These are phyloP conservation scores for Kwoniella shivajii DNA, from an alignment of 1,284 basidiomycete genomes.

Conservation along the genomic window DNA sequence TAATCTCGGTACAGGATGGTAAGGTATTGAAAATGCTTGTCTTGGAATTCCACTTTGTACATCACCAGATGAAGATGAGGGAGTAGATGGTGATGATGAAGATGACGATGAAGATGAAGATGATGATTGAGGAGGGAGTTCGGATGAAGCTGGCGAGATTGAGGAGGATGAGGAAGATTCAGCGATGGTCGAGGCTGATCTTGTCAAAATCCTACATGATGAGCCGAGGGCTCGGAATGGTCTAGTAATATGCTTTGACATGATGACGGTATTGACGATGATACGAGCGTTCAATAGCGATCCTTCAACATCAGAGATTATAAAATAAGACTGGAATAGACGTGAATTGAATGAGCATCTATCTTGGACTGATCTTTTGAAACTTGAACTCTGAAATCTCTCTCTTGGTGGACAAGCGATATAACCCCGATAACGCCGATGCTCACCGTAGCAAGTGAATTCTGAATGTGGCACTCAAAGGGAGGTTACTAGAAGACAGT, in stretches of 20 bases:
- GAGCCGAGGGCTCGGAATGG: slow-evolving; percentile 1
- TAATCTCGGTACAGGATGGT: slow-evolving; percentile 30
- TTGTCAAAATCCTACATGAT: neutral
- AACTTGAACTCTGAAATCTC: neutral
- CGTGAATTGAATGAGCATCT: no score
- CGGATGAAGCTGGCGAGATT: slow-evolving; percentile 16
- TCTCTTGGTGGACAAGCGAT: no score
- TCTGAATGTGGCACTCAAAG: neutral
- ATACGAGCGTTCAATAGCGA: neutral
- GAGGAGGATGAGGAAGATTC: slow-evolving; percentile 4
- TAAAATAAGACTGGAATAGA: neutral
- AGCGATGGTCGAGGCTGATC: slow-evolving; percentile 13
- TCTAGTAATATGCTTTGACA: slow-evolving; percentile 4
- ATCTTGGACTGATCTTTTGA: no score
- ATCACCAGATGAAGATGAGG: neutral
- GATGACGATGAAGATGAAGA: slow-evolving; percentile 13
- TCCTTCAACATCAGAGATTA: neutral
- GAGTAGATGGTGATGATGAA: slow-evolving; percentile 2
- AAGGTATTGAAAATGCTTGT: slow-evolving; percentile 22
- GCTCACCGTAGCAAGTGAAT: neutral
- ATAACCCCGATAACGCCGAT: slow-evolving; percentile 7
- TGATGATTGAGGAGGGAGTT: slow-evolving; percentile 14
- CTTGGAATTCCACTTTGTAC: slow-evolving; percentile 4
- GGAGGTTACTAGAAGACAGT: no score
- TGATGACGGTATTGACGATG: neutral